Percentiles rank a stretch among this genome's conserved stretches.
phyloP scores from a whole-genome alignment of 345 rosid genomes.

The Ailanthus altissimus region DNA sequence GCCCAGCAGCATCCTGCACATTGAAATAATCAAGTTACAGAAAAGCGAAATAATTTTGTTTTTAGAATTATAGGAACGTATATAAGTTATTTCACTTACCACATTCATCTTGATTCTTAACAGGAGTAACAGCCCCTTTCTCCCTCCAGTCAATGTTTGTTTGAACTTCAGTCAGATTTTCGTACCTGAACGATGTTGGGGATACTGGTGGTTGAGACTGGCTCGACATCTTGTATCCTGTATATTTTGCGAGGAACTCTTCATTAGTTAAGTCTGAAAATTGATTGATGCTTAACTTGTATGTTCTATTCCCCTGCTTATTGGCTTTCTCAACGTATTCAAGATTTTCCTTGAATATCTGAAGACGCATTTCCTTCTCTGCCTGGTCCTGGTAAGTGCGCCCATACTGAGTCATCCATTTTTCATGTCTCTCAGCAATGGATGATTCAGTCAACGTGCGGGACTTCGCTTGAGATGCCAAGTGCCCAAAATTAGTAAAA shows the following conservation, averaged over 20 bases:
- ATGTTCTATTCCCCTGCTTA: conserved; percentile 32
- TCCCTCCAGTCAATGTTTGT: conserved; percentile 43
- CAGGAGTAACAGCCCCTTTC: conserved; percentile 41
- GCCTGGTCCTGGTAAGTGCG: conserved; percentile 27
- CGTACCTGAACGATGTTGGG: no score
- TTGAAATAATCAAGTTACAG: conserved; percentile 12
- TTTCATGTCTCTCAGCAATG: conserved; percentile 21
- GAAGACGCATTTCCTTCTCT: conserved; percentile 33
- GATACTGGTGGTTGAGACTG: no score
- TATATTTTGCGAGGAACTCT: conserved; percentile 32
- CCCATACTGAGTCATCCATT: conserved; percentile 37
- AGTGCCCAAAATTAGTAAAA: conserved; percentile 18
- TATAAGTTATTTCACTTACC: conserved; percentile 25
- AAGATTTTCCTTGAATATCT: conserved; percentile 37
- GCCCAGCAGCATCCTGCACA: conserved; percentile 9
- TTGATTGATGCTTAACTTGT: conserved; percentile 48
- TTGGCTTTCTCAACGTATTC: conserved; percentile 32
- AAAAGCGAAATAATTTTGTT: no score
- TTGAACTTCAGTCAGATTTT: not conserved
- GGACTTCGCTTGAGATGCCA: conserved; percentile 22
- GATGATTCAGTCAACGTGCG: conserved; percentile 19
- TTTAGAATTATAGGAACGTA: no score
- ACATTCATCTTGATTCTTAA: conserved; percentile 45
- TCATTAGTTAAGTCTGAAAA: conserved; percentile 52
- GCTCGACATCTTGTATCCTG: not conserved